These are phyloP conservation scores for Halophytophthora polymorphica DNA, from an alignment of 352 stramenopile species.

Conservation along the genomic window DNA sequence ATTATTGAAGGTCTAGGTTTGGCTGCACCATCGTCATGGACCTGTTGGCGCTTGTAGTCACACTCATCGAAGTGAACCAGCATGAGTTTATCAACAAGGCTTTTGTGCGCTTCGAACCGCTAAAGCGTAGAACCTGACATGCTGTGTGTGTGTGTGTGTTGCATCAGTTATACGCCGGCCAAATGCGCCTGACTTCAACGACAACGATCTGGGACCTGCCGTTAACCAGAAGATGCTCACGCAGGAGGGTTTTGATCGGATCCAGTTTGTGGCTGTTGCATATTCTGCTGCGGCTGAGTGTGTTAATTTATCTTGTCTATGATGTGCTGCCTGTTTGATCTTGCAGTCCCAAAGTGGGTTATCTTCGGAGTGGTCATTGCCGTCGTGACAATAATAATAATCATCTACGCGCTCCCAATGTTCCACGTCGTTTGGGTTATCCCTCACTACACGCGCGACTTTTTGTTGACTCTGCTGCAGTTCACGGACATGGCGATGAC, in stretches of 20 bases:
- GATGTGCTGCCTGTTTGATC: not conserved
- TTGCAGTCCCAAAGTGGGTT: slow-evolving; percentile 49
- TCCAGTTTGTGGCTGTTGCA: not conserved
- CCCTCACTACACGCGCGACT: slow-evolving; percentile 71
- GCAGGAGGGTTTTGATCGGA: slow-evolving; percentile 39
- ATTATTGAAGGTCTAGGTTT: no score
- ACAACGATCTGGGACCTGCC: slow-evolving; percentile 37
- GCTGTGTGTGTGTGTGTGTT: not conserved
- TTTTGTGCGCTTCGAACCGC: not conserved
- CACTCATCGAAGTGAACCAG: slow-evolving; percentile 48
- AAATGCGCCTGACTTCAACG: slow-evolving; percentile 42
- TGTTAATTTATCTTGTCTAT: slow-evolving; percentile 1
- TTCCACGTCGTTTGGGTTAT: slow-evolving; percentile 51
- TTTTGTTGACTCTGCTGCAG: slow-evolving; percentile 65
- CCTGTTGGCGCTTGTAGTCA: slow-evolving; percentile 40
- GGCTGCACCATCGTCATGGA: slow-evolving; percentile 43
- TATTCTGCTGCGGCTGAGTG: not conserved
- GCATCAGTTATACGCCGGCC: slow-evolving; percentile 21
- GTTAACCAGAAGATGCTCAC: slow-evolving; percentile 46
- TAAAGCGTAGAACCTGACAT: not conserved
- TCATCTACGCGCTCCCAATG: slow-evolving; percentile 63
- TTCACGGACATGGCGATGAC: slow-evolving; percentile 43
- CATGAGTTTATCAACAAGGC: slow-evolving; percentile 26
- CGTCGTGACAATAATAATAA: slow-evolving; percentile 41
- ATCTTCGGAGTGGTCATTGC: slow-evolving; percentile 32